These are phyloP conservation scores for Fragaria ananassa DNA, from an alignment of 306 rosid genomes.

Conservation along the genomic window DNA sequence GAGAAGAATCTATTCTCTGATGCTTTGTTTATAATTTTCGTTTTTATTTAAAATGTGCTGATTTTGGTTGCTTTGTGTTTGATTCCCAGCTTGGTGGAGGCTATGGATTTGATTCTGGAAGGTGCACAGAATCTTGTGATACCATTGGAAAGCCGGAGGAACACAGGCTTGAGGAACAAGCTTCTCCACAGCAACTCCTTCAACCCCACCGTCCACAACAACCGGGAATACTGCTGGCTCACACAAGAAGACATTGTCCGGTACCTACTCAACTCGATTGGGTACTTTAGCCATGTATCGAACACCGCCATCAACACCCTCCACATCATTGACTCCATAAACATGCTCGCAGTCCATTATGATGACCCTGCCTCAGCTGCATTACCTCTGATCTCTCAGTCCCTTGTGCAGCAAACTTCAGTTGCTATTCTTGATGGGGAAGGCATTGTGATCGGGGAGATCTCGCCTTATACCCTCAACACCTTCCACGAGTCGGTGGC, in stretches of 20 bases:
- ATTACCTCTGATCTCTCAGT: slow-evolving; percentile 46
- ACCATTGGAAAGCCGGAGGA: slow-evolving; percentile 34
- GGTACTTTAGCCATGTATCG: slow-evolving; percentile 46
- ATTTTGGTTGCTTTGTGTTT: background rate
- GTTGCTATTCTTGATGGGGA: slow-evolving; percentile 61
- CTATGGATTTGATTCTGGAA: slow-evolving; percentile 59
- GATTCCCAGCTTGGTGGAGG: slow-evolving; percentile 53
- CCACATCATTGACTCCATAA: slow-evolving; percentile 38
- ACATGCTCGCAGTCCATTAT: slow-evolving; percentile 43
- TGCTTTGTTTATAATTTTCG: background rate
- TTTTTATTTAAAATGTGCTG: background rate
- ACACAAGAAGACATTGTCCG: slow-evolving; percentile 86
- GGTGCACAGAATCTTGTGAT: slow-evolving; percentile 74
- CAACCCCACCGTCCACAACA: slow-evolving; percentile 40
- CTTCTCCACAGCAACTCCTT: slow-evolving; percentile 16
- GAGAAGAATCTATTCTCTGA: background rate
- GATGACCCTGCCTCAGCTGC: slow-evolving; percentile 64
- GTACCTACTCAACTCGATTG: slow-evolving; percentile 70
- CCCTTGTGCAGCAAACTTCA: slow-evolving; percentile 51
- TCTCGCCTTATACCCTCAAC: slow-evolving; percentile 63
- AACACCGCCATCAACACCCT: slow-evolving; percentile 53
- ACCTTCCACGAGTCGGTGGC: slow-evolving; percentile 48
- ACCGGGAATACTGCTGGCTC: slow-evolving; percentile 67
- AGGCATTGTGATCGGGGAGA: slow-evolving; percentile 59
- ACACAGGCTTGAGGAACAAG: slow-evolving; percentile 24